phyloP scores from a whole-genome alignment of 129 eudicot genomes.

The Tanacetum coccineum region DNA sequence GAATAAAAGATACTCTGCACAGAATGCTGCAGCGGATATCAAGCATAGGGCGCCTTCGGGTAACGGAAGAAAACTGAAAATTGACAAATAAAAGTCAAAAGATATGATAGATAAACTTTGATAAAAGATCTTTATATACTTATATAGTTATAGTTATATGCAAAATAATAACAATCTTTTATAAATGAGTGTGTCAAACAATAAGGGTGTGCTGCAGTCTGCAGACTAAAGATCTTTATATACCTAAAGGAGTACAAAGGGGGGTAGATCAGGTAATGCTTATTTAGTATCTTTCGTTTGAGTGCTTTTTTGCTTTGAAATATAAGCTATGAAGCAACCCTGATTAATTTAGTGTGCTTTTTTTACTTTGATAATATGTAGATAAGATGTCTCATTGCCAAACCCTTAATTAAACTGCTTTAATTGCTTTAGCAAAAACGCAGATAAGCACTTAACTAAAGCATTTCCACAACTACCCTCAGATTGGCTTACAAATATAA shows the following conservation, averaged over 20 bases:
- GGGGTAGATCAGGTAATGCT: too few species aligned
- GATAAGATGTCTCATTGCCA: too few species aligned
- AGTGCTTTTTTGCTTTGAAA: too few species aligned
- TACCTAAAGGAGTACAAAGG: neutral
- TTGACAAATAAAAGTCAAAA: constrained; percentile 24
- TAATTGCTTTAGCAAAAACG: too few species aligned
- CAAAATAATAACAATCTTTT: neutral
- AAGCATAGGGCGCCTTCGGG: constrained; percentile 76
- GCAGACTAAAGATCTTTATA: constrained; percentile 39
- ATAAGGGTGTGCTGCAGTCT: constrained; percentile 20
- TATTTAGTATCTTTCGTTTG: too few species aligned
- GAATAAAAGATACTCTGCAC: constrained; percentile 82
- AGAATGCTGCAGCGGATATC: constrained; percentile 75
- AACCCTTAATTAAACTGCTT: too few species aligned
- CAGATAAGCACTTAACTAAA: too few species aligned
- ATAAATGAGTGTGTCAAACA: neutral
- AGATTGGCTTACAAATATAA: too few species aligned
- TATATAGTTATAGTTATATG: constrained; percentile 6
- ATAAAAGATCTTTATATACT: neutral
- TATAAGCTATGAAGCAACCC: too few species aligned
- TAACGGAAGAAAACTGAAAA: constrained; percentile 58
- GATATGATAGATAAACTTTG: neutral
- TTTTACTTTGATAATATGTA: too few species aligned
- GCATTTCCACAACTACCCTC: too few species aligned
- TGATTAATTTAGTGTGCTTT: too few species aligned